Evolutionary conservation across 192 early-diverging fungal genomes (phyloP).

Genomic region (Coemansia sp.): DNA sequence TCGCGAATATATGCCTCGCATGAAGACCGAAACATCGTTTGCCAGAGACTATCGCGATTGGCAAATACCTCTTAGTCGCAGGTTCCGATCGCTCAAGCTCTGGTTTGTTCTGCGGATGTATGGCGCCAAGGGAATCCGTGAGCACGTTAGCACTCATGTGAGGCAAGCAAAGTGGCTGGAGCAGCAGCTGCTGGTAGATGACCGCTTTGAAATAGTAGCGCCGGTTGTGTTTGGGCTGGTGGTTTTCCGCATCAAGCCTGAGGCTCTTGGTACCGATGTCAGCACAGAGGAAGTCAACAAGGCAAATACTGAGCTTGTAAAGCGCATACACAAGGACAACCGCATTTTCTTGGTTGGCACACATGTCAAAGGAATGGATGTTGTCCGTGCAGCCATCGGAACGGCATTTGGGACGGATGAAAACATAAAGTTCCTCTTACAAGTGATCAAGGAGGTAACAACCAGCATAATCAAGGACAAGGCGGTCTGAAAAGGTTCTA

Average conservation of each 20-base stretch:
- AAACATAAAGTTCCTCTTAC: slow-evolving; percentile 16
- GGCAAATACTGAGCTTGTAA: slow-evolving; percentile 27
- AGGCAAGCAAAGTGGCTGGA: slow-evolving; percentile 27
- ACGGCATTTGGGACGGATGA: slow-evolving; percentile 21
- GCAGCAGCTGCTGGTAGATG: slow-evolving; percentile 17
- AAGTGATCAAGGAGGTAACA: neutral
- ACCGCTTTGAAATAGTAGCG: slow-evolving; percentile 31
- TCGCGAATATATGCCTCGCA: slow-evolving; percentile 41
- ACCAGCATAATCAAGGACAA: neutral
- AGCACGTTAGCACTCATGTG: slow-evolving; percentile 38
- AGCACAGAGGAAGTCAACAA: slow-evolving; percentile 17
- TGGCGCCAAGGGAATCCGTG: slow-evolving; percentile 45
- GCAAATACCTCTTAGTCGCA: slow-evolving; percentile 52
- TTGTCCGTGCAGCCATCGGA: slow-evolving; percentile 36
- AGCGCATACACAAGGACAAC: slow-evolving; percentile 28
- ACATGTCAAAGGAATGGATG: slow-evolving; percentile 29
- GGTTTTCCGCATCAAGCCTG: slow-evolving; percentile 20
- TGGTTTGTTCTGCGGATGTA: slow-evolving; percentile 59
- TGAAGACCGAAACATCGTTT: slow-evolving; percentile 15
- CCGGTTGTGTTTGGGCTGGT: slow-evolving; percentile 33
- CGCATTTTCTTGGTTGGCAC: slow-evolving; percentile 48
- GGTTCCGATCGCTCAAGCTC: slow-evolving; percentile 56
- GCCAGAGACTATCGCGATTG: slow-evolving; percentile 56
- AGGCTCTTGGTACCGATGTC: neutral
- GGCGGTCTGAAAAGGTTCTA: neutral